Evolutionary conservation across 2,329 filamentous ascomycete species (phyloP), one percentile per base, ranked within the genome.

Genomic region (Nannizziopsis arthrosporioides): DNA sequence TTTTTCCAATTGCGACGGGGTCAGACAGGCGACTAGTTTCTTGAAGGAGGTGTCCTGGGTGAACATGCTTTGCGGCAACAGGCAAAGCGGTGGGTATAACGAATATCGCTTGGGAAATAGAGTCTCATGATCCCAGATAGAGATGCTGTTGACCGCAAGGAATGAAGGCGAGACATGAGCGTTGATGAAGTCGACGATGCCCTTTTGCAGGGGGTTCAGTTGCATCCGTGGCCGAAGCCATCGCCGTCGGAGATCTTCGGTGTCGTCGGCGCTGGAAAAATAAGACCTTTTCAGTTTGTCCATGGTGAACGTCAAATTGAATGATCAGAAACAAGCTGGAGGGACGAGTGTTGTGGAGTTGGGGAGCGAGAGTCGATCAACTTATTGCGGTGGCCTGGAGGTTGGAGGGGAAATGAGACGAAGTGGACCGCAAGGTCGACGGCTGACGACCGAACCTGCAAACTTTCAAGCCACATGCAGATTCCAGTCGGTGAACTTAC

Each of bases 51-150:
- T 54, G 5, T 49, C 63, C 42, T 46, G 55, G 15, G 49, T 59
- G 54, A 77, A 69, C 17, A 72, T 65, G 51, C 71, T 68, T 17
- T 68, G 53, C 0, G 76, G 72, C 1, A 82, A 68, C 6, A 82
- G 71, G 5, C 81, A 68, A 55, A 82, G 68, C 2, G 75, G 72
- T 5, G 68, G 68, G 60, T 82, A 80, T 38, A 78, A 59, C 2
- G 73, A 74, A 61, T 76, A 81, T 3, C 68, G 56, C 53, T 68
- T 70, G 1, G 67, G 67, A 4, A 69, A 57, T 18, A 54, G 52
- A 7, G 52, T 51, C 1, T 47, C 18, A 12, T 61, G 27, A 3
- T 42, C 10, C 7, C 34, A 40, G 12, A 31, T 17, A n/a, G 32
- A 27, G 22, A 52, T 10, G n/a, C 15, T 17, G n/a, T 47, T 22